These are phyloP conservation scores for Fomitopsis pinicola DNA, from an alignment of 1,284 basidiomycete species.

Conservation along the genomic window DNA sequence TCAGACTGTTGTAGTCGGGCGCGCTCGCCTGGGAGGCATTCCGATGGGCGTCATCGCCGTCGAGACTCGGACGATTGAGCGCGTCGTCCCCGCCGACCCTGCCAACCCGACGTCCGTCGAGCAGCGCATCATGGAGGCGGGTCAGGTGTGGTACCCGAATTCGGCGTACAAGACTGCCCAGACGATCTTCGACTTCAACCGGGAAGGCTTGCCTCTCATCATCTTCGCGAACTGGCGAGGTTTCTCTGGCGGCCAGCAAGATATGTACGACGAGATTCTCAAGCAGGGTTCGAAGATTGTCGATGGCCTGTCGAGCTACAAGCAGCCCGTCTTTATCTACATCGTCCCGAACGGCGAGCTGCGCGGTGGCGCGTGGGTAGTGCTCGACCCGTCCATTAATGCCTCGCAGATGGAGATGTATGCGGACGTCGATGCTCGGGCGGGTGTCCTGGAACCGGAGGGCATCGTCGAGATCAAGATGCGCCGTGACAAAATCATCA, in stretches of 20 bases:
- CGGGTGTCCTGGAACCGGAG: constrained; percentile 97
- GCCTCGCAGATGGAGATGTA: constrained; percentile 99
- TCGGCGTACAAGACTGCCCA: constrained; percentile 99
- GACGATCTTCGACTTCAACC: constrained; percentile 98
- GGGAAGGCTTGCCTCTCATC: constrained; percentile 94
- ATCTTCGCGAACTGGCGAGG: constrained; percentile 99
- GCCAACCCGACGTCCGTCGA: constrained; percentile 98
- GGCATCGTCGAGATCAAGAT: constrained; percentile 95
- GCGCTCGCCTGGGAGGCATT: constrained; percentile 94
- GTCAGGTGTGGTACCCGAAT: constrained; percentile 99
- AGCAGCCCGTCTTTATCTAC: constrained; percentile 98
- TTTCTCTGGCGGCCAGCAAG: constrained; percentile 99
- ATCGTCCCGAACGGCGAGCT: constrained; percentile 98
- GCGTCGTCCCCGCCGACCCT: constrained; percentile 97
- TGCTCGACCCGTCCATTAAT: constrained; percentile 97
- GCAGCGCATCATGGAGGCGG: constrained; percentile 97
- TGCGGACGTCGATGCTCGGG: constrained; percentile 92
- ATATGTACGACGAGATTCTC: constrained; percentile 95
- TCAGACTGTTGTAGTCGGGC: constrained; percentile 96
- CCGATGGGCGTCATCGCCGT: constrained; percentile 98
- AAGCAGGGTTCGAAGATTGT: constrained; percentile 98
- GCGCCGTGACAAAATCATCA: constrained; percentile 86
- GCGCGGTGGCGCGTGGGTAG: constrained; percentile 99
- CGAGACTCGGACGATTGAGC: constrained; percentile 96
- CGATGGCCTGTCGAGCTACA: constrained; percentile 95